Evolutionary conservation across 768 basidiomycete species (phyloP).

Genomic region (Russula olivacea): DNA sequence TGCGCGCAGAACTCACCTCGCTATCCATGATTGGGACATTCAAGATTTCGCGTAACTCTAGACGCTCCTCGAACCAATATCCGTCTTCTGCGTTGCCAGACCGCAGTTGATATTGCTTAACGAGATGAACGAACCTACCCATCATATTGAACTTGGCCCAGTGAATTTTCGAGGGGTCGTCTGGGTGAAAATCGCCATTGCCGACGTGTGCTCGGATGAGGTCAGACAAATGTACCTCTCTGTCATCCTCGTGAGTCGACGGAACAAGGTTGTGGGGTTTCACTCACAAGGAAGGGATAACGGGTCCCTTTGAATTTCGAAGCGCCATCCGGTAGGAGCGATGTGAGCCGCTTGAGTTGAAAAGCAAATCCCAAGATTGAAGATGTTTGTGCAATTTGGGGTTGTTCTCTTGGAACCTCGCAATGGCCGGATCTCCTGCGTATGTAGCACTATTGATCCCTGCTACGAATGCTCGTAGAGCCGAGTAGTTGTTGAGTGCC

Average conservation of each 20-base stretch:
- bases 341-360: conserved; percentile 77
- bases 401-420: conserved; percentile 58
- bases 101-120: conserved; percentile 71
- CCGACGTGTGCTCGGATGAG: conserved; percentile 83
- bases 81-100: conserved; percentile 48
- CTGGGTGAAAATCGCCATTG: conserved; percentile 63
- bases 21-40: conserved; percentile 58
- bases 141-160: conserved; percentile 97
- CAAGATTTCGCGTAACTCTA: conserved; percentile 50
- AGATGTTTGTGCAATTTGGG: conserved; percentile 72
- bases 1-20: conserved; percentile 43
- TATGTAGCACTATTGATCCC: conserved; percentile 84
- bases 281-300: conserved; percentile 75
- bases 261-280: conserved; percentile 16
- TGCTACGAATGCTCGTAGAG: conserved; percentile 86
- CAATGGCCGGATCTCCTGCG: conserved; percentile 71
- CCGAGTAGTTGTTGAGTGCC: conserved; percentile 86
- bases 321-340: conserved; percentile 88
- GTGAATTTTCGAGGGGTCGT: conserved; percentile 70
- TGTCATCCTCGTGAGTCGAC: conserved; percentile 30
- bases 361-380: conserved; percentile 76
- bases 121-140: conserved; percentile 74
- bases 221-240: conserved; percentile 89
- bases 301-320: conserved; percentile 75
- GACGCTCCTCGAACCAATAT: conserved; percentile 57